Percentiles rank a stretch among this genome's conserved stretches.
Evolutionary conservation across 2,329 filamentous ascomycete species (phyloP).

Genomic region (Pseudocercospora fuligena): DNA sequence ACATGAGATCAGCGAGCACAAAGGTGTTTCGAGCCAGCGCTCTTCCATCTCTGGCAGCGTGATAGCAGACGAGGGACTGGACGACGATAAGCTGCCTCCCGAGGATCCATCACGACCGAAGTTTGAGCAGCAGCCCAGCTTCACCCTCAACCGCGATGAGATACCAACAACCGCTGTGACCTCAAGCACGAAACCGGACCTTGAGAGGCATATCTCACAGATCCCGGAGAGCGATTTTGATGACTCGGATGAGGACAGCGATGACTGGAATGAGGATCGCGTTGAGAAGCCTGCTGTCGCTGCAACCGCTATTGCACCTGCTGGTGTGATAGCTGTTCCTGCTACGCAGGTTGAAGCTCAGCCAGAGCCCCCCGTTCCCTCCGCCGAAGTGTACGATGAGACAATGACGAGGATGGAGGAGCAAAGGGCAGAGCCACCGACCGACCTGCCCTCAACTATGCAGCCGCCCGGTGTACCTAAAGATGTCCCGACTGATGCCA

Average conservation of each 20-base stretch:
- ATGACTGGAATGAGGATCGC: slow-evolving; percentile 26
- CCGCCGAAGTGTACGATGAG: slow-evolving; percentile 16
- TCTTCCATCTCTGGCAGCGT: slow-evolving; percentile 6
- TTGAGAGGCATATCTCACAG: slow-evolving; percentile 40
- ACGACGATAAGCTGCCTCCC: slow-evolving; percentile 10
- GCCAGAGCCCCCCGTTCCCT: slow-evolving; percentile 13
- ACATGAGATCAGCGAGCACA: slow-evolving; percentile 9
- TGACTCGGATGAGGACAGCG: slow-evolving; percentile 23
- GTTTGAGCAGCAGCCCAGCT: slow-evolving; percentile 25
- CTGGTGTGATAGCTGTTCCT: slow-evolving; percentile 13
- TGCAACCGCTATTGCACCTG: slow-evolving; percentile 7
- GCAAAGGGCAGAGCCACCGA: slow-evolving; percentile 19
- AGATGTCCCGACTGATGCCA: slow-evolving; percentile 18
- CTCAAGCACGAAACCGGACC: slow-evolving; percentile 30
- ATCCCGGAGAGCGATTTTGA: slow-evolving; percentile 35
- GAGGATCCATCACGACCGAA: slow-evolving; percentile 16
- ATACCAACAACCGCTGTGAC: slow-evolving; percentile 8
- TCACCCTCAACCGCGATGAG: neutral
- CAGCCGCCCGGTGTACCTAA: slow-evolving; percentile 24
- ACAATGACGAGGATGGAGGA: slow-evolving; percentile 17
- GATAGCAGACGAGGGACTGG: slow-evolving; percentile 12
- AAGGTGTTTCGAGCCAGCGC: neutral
- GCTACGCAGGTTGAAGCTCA: slow-evolving; percentile 2
- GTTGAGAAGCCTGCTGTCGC: slow-evolving; percentile 3
- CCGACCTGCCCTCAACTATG: slow-evolving; percentile 5